Conservation (phyloP, 805 yeast species). For the Groenewaldozyma tartarivorans region DNA sequence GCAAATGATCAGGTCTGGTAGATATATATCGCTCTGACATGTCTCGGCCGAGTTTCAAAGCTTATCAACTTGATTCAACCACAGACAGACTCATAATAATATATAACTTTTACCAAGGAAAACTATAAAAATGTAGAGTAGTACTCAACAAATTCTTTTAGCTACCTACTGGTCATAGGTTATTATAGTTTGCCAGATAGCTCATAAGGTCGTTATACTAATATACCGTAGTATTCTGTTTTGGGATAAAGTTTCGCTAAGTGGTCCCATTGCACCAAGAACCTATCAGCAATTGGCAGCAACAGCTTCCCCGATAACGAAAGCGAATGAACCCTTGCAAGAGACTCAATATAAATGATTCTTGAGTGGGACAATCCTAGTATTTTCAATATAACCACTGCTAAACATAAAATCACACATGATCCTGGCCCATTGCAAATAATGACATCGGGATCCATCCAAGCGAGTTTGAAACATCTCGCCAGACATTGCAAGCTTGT, state of each 20-base stretch:
- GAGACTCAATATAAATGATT: slow-evolving; percentile 74
- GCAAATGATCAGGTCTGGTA: no score
- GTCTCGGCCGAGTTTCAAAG: no score
- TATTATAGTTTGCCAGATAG: no score
- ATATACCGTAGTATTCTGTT: slow-evolving; percentile 68
- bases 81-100: no score
- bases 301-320: slow-evolving; percentile 71
- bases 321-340: slow-evolving; percentile 69
- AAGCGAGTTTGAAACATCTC: slow-evolving; percentile 24
- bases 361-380: slow-evolving; percentile 31
- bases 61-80: no score
- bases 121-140: no score
- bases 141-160: no score
- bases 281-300: slow-evolving; percentile 62
- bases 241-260: slow-evolving; percentile 42
- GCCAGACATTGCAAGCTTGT: slow-evolving; percentile 35
- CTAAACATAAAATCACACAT: slow-evolving; percentile 56
- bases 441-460: slow-evolving; percentile 33
- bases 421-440: slow-evolving; percentile 79
- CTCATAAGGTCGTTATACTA: no score
- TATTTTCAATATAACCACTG: slow-evolving; percentile 40
- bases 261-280: slow-evolving; percentile 83
- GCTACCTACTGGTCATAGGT: no score
- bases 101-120: no score
- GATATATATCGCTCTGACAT: no score